These are phyloP conservation scores for Penicillium sp. DNA, from an alignment of 2,329 filamentous ascomycete genomes.

Conservation along the genomic window DNA sequence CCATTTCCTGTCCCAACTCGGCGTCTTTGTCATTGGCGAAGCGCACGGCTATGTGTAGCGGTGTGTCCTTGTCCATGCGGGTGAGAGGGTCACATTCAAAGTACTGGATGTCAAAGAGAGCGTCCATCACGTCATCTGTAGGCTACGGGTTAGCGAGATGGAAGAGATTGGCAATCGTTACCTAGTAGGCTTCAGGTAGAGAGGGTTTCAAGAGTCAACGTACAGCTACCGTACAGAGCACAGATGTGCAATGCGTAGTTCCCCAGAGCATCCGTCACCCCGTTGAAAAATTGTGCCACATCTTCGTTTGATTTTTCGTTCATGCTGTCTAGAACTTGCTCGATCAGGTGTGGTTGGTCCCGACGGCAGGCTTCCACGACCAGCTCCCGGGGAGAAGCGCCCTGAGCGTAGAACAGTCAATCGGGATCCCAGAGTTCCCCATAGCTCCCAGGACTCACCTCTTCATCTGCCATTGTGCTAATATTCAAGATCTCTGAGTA, in stretches of 20 bases:
- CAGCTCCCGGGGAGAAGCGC: constrained; percentile 78
- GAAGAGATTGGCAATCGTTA: no score
- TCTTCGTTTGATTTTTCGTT: constrained; percentile 59
- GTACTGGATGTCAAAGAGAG: constrained; percentile 48
- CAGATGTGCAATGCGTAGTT: constrained; percentile 89
- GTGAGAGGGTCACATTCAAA: constrained; percentile 51
- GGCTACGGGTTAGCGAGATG: not conserved
- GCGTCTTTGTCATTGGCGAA: constrained; percentile 48
- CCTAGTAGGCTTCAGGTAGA: no score
- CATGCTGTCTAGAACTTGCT: constrained; percentile 65
- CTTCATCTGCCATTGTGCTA: constrained; percentile 42
- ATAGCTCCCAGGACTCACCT: constrained; percentile 33
- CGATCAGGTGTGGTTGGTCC: constrained; percentile 84
- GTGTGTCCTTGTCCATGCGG: constrained; percentile 47
- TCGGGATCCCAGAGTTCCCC: not conserved
- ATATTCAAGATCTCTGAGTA: not conserved
- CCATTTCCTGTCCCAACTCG: constrained; percentile 45
- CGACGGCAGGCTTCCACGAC: constrained; percentile 89
- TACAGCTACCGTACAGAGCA: constrained; percentile 80
- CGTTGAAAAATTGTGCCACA: constrained; percentile 77
- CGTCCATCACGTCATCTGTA: constrained; percentile 49
- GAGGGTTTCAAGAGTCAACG: constrained; percentile 34
- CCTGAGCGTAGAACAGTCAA: constrained; percentile 53
- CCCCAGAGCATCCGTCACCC: constrained; percentile 78
- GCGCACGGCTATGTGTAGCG: constrained; percentile 46